phyloP scores from a whole-genome alignment of 2,329 filamentous ascomycete species.

The Cercospora zeae-maydis region DNA sequence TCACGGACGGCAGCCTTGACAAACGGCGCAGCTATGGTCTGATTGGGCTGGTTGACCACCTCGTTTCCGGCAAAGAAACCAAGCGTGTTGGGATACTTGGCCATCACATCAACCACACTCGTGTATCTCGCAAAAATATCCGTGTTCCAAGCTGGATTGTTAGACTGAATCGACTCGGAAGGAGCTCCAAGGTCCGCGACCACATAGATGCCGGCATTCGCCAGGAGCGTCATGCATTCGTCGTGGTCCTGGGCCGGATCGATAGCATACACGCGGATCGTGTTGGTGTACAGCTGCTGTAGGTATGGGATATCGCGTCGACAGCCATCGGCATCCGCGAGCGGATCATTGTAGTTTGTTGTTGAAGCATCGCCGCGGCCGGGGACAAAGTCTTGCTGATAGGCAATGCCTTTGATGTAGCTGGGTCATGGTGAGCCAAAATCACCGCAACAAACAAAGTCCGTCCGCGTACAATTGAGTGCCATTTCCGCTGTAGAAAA shows the following conservation, averaged over 20 bases:
- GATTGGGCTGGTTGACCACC: constrained; percentile 81
- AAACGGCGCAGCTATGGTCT: constrained; percentile 84
- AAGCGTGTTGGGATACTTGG: constrained; percentile 82
- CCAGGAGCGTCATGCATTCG: constrained; percentile 77
- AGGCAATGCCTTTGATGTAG: constrained; percentile 90
- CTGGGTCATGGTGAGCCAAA: constrained; percentile 34
- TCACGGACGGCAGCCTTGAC: constrained; percentile 98
- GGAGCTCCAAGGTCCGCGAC: constrained; percentile 87
- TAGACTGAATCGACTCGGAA: constrained; percentile 73
- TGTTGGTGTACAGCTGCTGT: constrained; percentile 76
- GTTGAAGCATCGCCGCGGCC: constrained; percentile 43
- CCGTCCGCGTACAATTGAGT: constrained; percentile 59
- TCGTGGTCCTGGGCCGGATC: constrained; percentile 74
- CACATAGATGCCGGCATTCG: constrained; percentile 88
- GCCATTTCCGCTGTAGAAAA: constrained; percentile 81
- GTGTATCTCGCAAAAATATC: constrained; percentile 77
- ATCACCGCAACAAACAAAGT: not conserved
- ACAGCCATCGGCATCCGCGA: constrained; percentile 68
- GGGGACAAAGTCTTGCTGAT: constrained; percentile 68
- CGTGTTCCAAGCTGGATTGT: constrained; percentile 72
- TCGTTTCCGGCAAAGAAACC: constrained; percentile 99
- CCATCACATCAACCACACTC: constrained; percentile 73
- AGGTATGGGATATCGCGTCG: constrained; percentile 81
- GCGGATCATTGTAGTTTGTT: constrained; percentile 69
- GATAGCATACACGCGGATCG: constrained; percentile 91